Conservation (phyloP, 345 rosid genomes). For the Populus deltoides region DNA sequence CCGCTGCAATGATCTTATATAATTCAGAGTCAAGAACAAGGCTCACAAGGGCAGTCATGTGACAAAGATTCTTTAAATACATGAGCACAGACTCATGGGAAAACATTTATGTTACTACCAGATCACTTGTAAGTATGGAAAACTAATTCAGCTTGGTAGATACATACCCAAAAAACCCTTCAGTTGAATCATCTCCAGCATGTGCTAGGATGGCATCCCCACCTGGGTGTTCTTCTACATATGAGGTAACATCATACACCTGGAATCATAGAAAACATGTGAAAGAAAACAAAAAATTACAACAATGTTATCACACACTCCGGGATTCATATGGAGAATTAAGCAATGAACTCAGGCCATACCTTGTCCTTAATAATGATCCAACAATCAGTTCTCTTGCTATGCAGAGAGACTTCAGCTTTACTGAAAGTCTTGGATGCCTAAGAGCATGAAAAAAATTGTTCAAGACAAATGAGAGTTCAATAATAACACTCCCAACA, state of each 20-base stretch:
- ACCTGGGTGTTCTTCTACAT: conserved; percentile 96
- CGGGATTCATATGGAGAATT: neutral
- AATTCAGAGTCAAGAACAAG: neutral
- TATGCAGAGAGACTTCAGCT: conserved; percentile 56
- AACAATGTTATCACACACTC: neutral
- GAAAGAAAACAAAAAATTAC: neutral
- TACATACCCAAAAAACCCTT: conserved; percentile 81
- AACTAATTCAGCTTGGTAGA: neutral
- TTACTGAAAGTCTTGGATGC: conserved; percentile 25
- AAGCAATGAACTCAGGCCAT: neutral
- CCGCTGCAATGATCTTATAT: too few species aligned
- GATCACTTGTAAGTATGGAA: neutral
- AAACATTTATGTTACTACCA: neutral
- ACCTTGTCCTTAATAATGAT: conserved; percentile 78
- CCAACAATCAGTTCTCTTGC: conserved; percentile 90
- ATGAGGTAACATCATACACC: conserved; percentile 84
- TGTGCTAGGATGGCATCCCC: conserved; percentile 85
- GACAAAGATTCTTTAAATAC: neutral
- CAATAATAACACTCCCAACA: too few species aligned
- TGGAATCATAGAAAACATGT: conserved; percentile 18
- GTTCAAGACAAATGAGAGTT: neutral
- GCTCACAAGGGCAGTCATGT: neutral
- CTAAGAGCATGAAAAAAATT: conserved; percentile 5
- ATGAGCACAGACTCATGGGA: neutral
- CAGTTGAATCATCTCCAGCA: conserved; percentile 92